Evolutionary conservation across 2,329 filamentous ascomycete species (phyloP), one percentile per base, ranked within the genome.

Genomic region (Epichloe coenophiala): DNA sequence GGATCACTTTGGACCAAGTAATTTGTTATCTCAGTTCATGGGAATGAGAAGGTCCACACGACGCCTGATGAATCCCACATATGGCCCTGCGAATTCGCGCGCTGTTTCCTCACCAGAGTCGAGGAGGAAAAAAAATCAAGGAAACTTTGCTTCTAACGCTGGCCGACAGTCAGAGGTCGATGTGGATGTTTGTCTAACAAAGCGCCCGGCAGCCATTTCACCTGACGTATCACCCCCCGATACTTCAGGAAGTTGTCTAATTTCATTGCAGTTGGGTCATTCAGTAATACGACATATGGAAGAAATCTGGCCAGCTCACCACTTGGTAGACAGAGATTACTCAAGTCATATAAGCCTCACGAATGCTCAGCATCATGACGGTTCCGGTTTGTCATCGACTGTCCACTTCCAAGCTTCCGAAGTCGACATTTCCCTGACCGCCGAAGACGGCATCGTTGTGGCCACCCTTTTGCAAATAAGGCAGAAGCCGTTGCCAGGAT

Each of bases 351-450:
- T 51, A 19, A 8, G 8, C 17, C 52, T 63, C 63, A 4, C 60
- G 61, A 27, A 50, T 27, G 5, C 63, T 69, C 55, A 66, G 69
- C 43, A 63, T 59, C 5, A 50, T 63, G 63, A 23, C 13, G 36
- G 36, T 21, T 38, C 46, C 15, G 2, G 33, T 13, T 11, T 13
- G 9, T 15, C 9, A 12, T 33, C 13, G 12, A 21, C 17, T 21
- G 8, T 27, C 19, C 17, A 12, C 0, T 55, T 66, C 0, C 63
- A 76, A 1, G 65, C 67, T 1, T 66, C 70, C 5, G 84, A 88
- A 62, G 83, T 86, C 3, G 89, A 95, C 58, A 65, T 95, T 3
- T 76, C 84, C 1, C 58, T 90, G 5, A 86, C 86, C 0, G 80
- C 86, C 0, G 72, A 71, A 0, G 80, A 77, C 0, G 88, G 86